These are phyloP conservation scores for Excoecaria agallocha DNA, from an alignment of 345 rosid genomes.

Conservation along the genomic window DNA sequence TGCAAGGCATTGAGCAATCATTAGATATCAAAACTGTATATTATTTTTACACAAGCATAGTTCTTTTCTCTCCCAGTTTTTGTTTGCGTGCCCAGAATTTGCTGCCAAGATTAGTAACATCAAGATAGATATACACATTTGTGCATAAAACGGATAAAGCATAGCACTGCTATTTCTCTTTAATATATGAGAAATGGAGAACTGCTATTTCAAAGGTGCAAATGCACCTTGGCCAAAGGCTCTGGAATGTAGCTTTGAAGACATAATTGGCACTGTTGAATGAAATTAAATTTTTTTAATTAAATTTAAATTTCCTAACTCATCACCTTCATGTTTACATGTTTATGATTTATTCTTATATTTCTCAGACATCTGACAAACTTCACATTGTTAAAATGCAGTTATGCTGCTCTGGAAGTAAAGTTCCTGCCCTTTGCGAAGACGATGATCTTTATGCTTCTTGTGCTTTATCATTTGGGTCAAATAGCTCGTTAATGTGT, in stretches of 20 bases:
- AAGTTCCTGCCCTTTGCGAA: conserved; percentile 43
- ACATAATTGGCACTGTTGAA: too few relatives aligned
- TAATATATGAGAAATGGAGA: too few relatives aligned
- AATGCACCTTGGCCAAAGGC: too few relatives aligned
- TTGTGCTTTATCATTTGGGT: background rate
- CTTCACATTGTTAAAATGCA: conserved; percentile 32
- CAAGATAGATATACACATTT: too few relatives aligned
- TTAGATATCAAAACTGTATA: background rate
- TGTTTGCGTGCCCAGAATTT: background rate
- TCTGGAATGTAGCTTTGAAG: too few relatives aligned
- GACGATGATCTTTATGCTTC: conserved; percentile 47
- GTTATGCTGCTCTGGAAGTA: conserved; percentile 41
- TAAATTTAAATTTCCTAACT: too few relatives aligned
- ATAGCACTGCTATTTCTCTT: too few relatives aligned
- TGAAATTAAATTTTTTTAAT: too few relatives aligned
- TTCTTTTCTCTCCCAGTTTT: background rate
- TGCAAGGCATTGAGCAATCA: background rate
- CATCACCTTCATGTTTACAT: too few relatives aligned
- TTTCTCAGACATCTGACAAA: conserved; percentile 7
- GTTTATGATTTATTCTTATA: background rate
- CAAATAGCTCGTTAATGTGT: background rate
- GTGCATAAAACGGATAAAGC: too few relatives aligned
- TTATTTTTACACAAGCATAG: background rate
- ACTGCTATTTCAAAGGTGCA: too few relatives aligned
- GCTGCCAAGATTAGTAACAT: background rate